Percentiles rank a stretch among this genome's conserved stretches.
These are phyloP conservation scores for Sarocladiaceae sp. DNA, from an alignment of 2,329 filamentous ascomycete genomes.

Conservation along the genomic window DNA sequence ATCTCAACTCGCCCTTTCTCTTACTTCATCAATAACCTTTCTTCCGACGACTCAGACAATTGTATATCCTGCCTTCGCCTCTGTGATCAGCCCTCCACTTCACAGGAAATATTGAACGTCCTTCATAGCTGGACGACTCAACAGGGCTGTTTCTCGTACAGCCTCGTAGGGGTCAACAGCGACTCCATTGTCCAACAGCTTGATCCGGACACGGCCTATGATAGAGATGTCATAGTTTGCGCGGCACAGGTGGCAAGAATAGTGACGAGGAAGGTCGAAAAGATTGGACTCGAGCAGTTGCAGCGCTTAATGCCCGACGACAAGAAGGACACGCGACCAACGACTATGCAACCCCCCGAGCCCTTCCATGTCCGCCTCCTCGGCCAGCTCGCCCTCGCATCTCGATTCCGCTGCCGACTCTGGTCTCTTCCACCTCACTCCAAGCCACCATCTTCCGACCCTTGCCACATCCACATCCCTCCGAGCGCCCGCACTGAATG, in stretches of 20 bases:
- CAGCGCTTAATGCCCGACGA: not conserved
- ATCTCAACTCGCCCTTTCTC: not conserved
- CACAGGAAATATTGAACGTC: not conserved
- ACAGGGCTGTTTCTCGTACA: slow-evolving; percentile 2
- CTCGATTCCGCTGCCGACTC: not conserved
- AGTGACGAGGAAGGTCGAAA: slow-evolving; percentile 1
- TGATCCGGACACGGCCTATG: not conserved
- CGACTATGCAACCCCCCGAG: not conserved
- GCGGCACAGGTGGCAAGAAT: not conserved
- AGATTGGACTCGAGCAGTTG: not conserved
- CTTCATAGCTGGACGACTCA: slow-evolving; percentile 1
- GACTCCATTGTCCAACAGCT: not conserved
- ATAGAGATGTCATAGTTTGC: not conserved
- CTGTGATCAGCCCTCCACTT: not conserved
- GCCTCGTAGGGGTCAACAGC: not conserved
- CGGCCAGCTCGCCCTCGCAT: not conserved
- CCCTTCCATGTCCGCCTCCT: not conserved
- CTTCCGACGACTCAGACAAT: not conserved
- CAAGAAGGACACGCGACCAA: not conserved
- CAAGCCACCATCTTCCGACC: too few relatives aligned
- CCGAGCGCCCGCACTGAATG: not conserved
- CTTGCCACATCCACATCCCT: not conserved
- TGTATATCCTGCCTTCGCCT: not conserved
- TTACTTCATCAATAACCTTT: not conserved
- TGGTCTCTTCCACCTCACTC: not conserved